Evolutionary conservation across 163 green algal species (phyloP), one percentile per base, ranked within the genome.

Genomic region (Scenedesmus sp.): DNA sequence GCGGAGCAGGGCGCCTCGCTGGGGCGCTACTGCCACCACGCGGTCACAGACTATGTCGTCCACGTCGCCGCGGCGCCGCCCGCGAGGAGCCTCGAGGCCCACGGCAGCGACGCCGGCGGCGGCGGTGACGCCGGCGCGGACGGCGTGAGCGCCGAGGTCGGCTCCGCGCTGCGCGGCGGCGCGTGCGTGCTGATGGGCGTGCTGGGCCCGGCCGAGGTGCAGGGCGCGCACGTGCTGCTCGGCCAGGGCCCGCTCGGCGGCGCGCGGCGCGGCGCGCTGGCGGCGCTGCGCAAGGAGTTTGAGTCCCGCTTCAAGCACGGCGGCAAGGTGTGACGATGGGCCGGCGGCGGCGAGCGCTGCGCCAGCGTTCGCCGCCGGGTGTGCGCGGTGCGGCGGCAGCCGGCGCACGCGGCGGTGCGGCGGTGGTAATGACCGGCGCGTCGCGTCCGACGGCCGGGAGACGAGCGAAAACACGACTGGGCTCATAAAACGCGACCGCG

Each of bases 21-120:
- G 24, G 67, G 67, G 17, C 53, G 67, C 10, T 45, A 76, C 51
- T 76, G 67, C 17, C 67, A 76, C 31, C 51, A 76, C 28, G n/a
- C 65, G n/a, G 53, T 76, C 11, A 64, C 67, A 4, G 67, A 76
- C 65, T 76, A 76, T 51, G 39, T 76, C 29, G 65, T 76, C 14
- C 42, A 69, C 50, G 44, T 67, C 36, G 69, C 69, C 13, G 57
- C 69, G 56, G 53, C 69, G 24, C 1, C 22, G 44, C 39, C 69
- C 4, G 67, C 51, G 9, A n/a, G n/a, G n/a, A 42, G 9, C 50
- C 18, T 54, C 2, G 17, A 45, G 11, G n/a, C 45, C 31, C 9
- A 5, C 26, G 47, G 20, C 66, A 60, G 48, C 65, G 51, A 3
- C 24, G 42, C 11, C 36, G 18, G 47, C 24, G 53, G 34, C 29